Conservation (phyloP, 768 basidiomycete species). For the Coprinopsis strossmayeri region DNA sequence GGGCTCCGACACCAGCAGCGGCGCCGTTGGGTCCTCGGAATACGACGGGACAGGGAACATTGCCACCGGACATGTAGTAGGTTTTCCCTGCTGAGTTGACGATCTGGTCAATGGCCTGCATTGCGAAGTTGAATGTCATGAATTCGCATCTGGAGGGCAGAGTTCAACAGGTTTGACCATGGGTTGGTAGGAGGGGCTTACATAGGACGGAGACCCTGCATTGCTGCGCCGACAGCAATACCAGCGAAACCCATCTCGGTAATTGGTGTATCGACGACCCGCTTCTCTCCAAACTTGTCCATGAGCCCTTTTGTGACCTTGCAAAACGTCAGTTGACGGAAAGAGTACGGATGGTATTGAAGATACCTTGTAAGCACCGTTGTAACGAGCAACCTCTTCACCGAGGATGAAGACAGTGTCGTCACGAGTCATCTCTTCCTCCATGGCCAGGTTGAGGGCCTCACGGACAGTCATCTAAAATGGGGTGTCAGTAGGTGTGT, state of each 20-base stretch:
- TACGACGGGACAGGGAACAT: slow-evolving; percentile 96
- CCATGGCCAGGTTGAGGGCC: slow-evolving; percentile 95
- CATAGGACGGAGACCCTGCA: slow-evolving; percentile 93
- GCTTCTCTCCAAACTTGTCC: slow-evolving; percentile 98
- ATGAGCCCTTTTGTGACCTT: slow-evolving; percentile 97
- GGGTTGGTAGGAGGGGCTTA: slow-evolving; percentile 28
- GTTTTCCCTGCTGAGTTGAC: slow-evolving; percentile 99
- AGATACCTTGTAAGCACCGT: slow-evolving; percentile 90
- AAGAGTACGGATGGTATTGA: no score
- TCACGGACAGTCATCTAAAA: slow-evolving; percentile 95
- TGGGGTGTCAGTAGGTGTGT: slow-evolving; percentile 5
- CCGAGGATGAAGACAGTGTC: slow-evolving; percentile 93
- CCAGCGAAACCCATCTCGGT: slow-evolving; percentile 99
- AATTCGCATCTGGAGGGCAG: slow-evolving; percentile 77
- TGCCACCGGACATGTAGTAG: slow-evolving; percentile 99
- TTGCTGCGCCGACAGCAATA: slow-evolving; percentile 89
- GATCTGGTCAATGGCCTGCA: slow-evolving; percentile 99
- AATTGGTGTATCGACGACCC: slow-evolving; percentile 95
- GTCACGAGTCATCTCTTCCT: slow-evolving; percentile 98
- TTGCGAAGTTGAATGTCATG: slow-evolving; percentile 99
- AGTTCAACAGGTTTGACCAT: slow-evolving; percentile 6
- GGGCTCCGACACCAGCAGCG: slow-evolving; percentile 92
- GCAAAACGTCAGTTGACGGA: no score
- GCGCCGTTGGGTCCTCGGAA: slow-evolving; percentile 99
- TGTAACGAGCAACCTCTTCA: slow-evolving; percentile 98